Conservation (phyloP, 495 filamentous ascomycete genomes). For the Alectoria sarmentosa region DNA sequence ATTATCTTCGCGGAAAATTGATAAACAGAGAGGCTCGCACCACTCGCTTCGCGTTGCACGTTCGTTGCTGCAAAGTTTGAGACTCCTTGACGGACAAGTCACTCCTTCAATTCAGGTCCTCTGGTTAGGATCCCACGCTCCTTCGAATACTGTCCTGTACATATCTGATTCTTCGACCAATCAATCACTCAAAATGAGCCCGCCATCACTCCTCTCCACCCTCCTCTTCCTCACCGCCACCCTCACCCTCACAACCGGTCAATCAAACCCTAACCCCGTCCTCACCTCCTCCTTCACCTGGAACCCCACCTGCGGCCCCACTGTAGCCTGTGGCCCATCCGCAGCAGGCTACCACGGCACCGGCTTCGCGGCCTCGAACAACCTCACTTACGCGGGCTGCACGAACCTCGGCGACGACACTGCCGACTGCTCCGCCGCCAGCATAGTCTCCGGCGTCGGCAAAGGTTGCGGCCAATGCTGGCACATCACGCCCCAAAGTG, state of each 20-base stretch:
- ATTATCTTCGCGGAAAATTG: neutral
- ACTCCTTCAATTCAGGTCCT: neutral
- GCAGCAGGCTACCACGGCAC: conserved; percentile 14
- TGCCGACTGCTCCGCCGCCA: neutral
- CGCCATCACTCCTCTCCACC: neutral
- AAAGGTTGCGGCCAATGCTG: conserved; percentile 21
- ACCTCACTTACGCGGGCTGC: conserved; percentile 16
- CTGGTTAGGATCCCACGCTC: neutral
- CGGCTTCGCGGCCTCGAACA: conserved; percentile 21
- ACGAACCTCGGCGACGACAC: neutral
- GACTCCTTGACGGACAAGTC: neutral
- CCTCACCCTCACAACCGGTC: neutral
- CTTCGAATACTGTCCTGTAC: neutral
- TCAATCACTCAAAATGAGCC: neutral
- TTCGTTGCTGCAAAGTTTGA: neutral
- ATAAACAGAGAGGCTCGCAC: neutral
- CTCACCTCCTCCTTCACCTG: conserved; percentile 24
- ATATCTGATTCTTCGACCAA: neutral
- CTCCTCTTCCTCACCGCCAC: neutral
- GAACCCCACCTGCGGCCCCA: conserved; percentile 19
- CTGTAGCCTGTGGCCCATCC: conserved; percentile 21
- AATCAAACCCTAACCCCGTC: conserved; percentile 8
- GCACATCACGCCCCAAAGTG: conserved; percentile 12
- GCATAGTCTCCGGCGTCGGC: conserved; percentile 15
- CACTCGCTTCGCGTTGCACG: neutral